Conservation (phyloP, 1,139 yeast species). For the Taiozyma sp. region DNA sequence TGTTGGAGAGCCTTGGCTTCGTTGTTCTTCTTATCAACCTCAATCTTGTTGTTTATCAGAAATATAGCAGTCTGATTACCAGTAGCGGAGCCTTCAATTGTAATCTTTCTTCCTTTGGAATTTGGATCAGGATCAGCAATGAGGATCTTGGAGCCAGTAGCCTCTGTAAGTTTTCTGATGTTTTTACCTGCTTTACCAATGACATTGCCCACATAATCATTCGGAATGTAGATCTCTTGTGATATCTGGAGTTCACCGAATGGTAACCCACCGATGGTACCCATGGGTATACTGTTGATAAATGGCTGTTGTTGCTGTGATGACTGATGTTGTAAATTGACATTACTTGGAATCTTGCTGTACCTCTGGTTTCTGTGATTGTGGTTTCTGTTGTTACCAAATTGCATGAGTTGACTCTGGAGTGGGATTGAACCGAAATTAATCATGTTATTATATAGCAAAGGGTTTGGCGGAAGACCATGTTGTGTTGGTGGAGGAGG, state of each 20-base stretch:
- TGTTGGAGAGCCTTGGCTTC: constrained; percentile 9
- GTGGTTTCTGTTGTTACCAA: constrained; percentile 3
- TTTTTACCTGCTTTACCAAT: constrained; percentile 87
- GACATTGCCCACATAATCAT: constrained; percentile 74
- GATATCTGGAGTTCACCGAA: constrained; percentile 5
- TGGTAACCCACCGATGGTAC: constrained; percentile 1
- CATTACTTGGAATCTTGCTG: neutral
- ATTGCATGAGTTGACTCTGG: constrained; percentile 9
- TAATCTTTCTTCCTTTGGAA: constrained; percentile 56
- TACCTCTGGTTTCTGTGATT: neutral
- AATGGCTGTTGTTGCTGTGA: constrained; percentile 1
- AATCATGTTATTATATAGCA: constrained; percentile 6
- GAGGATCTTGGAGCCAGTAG: constrained; percentile 72
- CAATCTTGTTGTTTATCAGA: constrained; percentile 73
- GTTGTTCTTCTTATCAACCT: constrained; percentile 49
- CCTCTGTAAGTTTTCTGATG: constrained; percentile 72
- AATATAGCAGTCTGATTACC: constrained; percentile 76
- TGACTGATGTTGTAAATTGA: neutral
- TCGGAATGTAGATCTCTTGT: constrained; percentile 75
- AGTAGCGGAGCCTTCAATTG: constrained; percentile 64
- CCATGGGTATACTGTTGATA: constrained; percentile 1
- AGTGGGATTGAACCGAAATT: constrained; percentile 9
- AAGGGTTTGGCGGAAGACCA: constrained; percentile 10
- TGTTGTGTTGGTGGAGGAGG: constrained; percentile 11
- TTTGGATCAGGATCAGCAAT: constrained; percentile 60